Evolutionary conservation across 2,329 filamentous ascomycete genomes (phyloP).

Genomic region (Tolypocladium sp.): DNA sequence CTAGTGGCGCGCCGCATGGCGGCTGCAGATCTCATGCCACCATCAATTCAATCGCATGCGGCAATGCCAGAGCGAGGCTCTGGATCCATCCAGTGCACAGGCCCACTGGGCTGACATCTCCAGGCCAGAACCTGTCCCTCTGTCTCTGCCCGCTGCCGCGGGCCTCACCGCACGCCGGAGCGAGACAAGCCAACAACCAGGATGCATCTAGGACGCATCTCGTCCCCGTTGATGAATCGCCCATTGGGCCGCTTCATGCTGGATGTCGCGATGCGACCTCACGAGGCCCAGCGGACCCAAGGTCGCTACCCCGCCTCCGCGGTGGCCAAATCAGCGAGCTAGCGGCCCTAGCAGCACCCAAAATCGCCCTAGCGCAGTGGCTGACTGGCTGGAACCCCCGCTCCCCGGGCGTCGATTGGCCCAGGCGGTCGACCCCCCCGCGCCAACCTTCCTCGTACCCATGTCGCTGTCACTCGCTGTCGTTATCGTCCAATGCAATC

Average conservation of each 20-base stretch:
- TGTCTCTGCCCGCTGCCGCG: not conserved
- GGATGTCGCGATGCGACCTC: not conserved
- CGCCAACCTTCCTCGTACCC: not conserved
- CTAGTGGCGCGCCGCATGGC: not conserved
- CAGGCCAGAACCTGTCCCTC: not conserved
- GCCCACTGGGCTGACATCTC: not conserved
- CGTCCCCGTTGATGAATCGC: not conserved
- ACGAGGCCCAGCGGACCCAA: not conserved
- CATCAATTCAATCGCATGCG: not conserved
- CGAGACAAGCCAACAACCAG: not conserved
- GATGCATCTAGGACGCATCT: no score
- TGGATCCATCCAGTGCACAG: not conserved
- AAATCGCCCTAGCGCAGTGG: not conserved
- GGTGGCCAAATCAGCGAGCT: not conserved
- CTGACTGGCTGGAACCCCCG: not conserved
- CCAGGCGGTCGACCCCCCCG: not conserved
- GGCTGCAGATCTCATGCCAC: not conserved
- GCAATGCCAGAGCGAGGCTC: not conserved
- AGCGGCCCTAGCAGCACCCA: not conserved
- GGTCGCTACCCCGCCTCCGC: not conserved
- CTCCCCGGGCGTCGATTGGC: not conserved
- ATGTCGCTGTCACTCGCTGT: not conserved
- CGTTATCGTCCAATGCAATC: not conserved
- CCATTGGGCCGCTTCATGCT: not conserved
- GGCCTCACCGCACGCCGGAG: not conserved